These are phyloP conservation scores for Pseudotulostoma volvatum DNA, from an alignment of 495 filamentous ascomycete species.

Conservation along the genomic window DNA sequence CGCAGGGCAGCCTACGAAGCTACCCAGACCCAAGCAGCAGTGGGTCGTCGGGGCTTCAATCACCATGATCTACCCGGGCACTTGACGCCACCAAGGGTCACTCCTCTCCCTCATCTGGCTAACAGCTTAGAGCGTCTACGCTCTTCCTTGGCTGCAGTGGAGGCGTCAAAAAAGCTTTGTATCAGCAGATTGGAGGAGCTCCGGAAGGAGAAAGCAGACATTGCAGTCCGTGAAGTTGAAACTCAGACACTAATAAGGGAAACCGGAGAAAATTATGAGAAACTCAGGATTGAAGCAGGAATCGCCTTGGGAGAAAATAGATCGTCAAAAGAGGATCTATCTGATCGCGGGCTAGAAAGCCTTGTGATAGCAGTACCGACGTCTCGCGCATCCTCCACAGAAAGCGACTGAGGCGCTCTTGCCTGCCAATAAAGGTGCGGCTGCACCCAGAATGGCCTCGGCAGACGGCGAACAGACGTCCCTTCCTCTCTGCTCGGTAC, in stretches of 20 bases:
- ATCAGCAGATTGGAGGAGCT: slow-evolving; percentile 43
- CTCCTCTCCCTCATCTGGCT: slow-evolving; percentile 37
- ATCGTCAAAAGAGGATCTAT: slow-evolving; percentile 14
- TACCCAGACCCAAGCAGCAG: slow-evolving; percentile 68
- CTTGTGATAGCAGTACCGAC: slow-evolving; percentile 19
- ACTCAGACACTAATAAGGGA: slow-evolving; percentile 70
- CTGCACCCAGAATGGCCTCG: neutral
- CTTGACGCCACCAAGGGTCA: slow-evolving; percentile 41
- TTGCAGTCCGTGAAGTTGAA: slow-evolving; percentile 58
- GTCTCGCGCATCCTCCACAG: slow-evolving; percentile 14
- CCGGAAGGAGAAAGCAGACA: slow-evolving; percentile 48
- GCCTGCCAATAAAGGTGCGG: neutral
- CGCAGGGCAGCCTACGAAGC: slow-evolving; percentile 74
- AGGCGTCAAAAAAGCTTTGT: slow-evolving; percentile 35
- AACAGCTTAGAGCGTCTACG: slow-evolving; percentile 34
- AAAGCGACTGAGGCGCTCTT: neutral
- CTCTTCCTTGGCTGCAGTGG: slow-evolving; percentile 36
- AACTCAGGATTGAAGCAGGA: slow-evolving; percentile 37
- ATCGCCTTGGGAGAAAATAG: slow-evolving; percentile 15
- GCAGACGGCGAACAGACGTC: neutral
- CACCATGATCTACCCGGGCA: slow-evolving; percentile 19
- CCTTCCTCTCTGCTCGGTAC: neutral
- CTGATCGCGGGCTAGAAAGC: slow-evolving; percentile 27
- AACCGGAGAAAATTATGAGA: slow-evolving; percentile 64
- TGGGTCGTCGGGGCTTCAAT: slow-evolving; percentile 43